phyloP scores from a whole-genome alignment of 2,329 filamentous ascomycete species.

The Aspergillus cejpii region DNA sequence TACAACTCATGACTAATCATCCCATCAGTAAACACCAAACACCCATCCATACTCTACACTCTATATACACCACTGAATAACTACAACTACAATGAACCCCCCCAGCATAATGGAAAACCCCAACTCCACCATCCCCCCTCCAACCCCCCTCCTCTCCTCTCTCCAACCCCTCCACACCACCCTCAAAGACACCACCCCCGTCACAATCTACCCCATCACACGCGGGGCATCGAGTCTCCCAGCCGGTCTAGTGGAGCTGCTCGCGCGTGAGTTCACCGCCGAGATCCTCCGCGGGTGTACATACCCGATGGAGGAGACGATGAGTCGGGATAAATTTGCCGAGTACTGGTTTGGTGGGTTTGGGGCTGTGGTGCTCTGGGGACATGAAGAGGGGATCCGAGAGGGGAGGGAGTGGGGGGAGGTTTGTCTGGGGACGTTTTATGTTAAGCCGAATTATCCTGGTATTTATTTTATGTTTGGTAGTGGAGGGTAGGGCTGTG shows the following conservation, averaged over 20 bases:
- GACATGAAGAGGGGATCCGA: conserved; percentile 9
- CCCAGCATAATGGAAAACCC: conserved; percentile 33
- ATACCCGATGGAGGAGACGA: conserved; percentile 35
- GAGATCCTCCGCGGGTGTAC: conserved; percentile 34
- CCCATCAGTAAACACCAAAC: conserved; percentile 1
- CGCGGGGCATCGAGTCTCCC: conserved; percentile 21
- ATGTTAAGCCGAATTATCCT: conserved; percentile 40
- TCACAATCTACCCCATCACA: conserved; percentile 29
- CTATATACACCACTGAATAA: not conserved
- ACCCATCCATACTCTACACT: not conserved
- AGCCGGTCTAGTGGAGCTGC: conserved; percentile 19
- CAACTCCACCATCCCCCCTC: conserved; percentile 23
- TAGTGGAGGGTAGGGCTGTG: not conserved
- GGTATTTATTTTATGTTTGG: conserved; percentile 20
- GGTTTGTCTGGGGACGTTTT: conserved; percentile 37
- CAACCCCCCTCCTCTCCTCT: conserved; percentile 14
- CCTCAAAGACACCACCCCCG: conserved; percentile 19
- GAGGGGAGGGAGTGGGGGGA: conserved; percentile 31
- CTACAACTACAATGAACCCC: conserved; percentile 8
- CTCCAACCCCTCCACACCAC: conserved; percentile 21
- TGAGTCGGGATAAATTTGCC: conserved; percentile 26
- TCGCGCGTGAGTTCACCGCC: conserved; percentile 30
- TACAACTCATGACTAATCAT: conserved; percentile 8
- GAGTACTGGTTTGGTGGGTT: conserved; percentile 39
- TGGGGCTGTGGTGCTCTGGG: conserved; percentile 28